These are phyloP conservation scores for Metschnikowia picachoensis DNA, from an alignment of 805 yeast genomes.

Conservation along the genomic window DNA sequence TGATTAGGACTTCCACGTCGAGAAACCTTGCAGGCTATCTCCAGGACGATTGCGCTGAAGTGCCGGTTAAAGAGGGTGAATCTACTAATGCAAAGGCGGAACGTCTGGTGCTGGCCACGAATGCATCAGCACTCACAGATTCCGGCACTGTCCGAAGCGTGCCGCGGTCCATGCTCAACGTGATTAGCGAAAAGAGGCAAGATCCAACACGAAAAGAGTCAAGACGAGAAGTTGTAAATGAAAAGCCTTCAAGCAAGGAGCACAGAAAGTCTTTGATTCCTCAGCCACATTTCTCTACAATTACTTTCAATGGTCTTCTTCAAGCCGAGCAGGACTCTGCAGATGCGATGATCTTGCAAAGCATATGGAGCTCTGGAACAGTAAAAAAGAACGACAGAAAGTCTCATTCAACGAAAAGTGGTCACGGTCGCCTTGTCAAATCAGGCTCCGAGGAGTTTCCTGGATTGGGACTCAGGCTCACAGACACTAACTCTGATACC, in stretches of 20 bases:
- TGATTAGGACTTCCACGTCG: slow-evolving; percentile 37
- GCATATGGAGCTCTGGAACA: slow-evolving; percentile 15
- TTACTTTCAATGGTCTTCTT: slow-evolving; percentile 38
- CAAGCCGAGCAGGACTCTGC: slow-evolving; percentile 7
- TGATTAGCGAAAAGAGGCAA: slow-evolving; percentile 16
- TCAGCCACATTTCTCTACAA: slow-evolving; percentile 40
- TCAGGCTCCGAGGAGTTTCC: slow-evolving; percentile 23
- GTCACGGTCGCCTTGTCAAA: slow-evolving; percentile 20
- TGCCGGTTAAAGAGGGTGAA: neutral
- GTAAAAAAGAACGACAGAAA: slow-evolving; percentile 9
- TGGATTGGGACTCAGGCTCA: slow-evolving; percentile 22
- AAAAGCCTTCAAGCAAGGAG: neutral
- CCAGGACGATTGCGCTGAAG: neutral
- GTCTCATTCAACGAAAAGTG: slow-evolving; percentile 12
- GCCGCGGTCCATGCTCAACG: slow-evolving; percentile 23
- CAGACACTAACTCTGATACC: slow-evolving; percentile 1
- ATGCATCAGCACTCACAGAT: neutral
- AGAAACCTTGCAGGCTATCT: slow-evolving; percentile 23
- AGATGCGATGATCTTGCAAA: slow-evolving; percentile 8
- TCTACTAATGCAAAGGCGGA: no score
- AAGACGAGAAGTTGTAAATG: no score
- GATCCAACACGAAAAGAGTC: no score
- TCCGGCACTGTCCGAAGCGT: no score
- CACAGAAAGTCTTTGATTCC: slow-evolving; percentile 27
- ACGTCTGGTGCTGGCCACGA: neutral